Percentiles rank a stretch among this genome's conserved stretches.
These are phyloP conservation scores for Monosporascus sp. DNA, from an alignment of 2,329 filamentous ascomycete genomes.

Conservation along the genomic window DNA sequence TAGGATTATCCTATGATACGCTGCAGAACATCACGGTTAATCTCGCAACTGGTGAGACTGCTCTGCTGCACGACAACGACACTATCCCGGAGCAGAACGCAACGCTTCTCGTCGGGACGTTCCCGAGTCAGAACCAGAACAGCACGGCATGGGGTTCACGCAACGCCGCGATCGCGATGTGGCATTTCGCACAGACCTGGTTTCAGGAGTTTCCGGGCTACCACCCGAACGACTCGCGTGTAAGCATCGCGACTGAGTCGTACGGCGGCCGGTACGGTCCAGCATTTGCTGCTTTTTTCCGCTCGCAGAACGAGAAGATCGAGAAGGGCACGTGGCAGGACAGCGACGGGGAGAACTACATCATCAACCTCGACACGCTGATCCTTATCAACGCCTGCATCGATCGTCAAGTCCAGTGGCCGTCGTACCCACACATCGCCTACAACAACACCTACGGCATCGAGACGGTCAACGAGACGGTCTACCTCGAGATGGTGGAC, in stretches of 20 bases:
- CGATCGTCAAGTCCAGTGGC: constrained; percentile 38
- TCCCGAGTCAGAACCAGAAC: constrained; percentile 41
- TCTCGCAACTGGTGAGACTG: constrained; percentile 27
- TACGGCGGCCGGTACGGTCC: constrained; percentile 30
- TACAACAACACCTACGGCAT: constrained; percentile 40
- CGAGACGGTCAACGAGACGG: constrained; percentile 31
- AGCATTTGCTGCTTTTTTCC: constrained; percentile 23
- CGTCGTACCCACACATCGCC: constrained; percentile 37
- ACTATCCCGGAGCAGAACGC: constrained; percentile 29
- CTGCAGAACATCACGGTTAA: constrained; percentile 49
- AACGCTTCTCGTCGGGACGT: constrained; percentile 45
- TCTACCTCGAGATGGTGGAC: constrained; percentile 24
- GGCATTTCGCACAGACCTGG: constrained; percentile 58
- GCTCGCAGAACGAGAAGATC: constrained; percentile 27
- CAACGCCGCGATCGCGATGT: constrained; percentile 48
- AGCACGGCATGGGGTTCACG: constrained; percentile 42
- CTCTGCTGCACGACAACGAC: constrained; percentile 30
- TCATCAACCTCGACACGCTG: constrained; percentile 32
- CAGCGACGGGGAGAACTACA: constrained; percentile 20
- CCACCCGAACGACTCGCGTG: constrained; percentile 52
- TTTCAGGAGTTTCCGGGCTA: constrained; percentile 50
- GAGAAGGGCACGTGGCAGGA: constrained; percentile 23
- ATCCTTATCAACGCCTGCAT: constrained; percentile 54
- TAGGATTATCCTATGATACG: constrained; percentile 57
- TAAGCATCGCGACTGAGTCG: constrained; percentile 31